These are phyloP conservation scores for Ustanciosporium gigantosporum DNA, from an alignment of 1,284 basidiomycete genomes.

Conservation along the genomic window DNA sequence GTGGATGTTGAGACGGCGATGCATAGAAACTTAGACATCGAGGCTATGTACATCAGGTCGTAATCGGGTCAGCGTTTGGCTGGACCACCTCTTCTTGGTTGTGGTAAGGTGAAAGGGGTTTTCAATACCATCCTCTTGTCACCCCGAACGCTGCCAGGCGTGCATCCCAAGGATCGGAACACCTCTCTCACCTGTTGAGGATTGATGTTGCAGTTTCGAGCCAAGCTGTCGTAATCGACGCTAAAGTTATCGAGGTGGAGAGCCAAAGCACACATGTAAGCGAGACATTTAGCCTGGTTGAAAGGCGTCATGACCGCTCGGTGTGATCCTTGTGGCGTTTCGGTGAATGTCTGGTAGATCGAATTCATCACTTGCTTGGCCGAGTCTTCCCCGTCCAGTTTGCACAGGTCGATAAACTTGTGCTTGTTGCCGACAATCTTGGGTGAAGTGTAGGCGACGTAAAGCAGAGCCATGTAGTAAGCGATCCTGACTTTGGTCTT, in stretches of 20 bases:
- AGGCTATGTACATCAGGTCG: too few species aligned
- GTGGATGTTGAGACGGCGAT: too few species aligned
- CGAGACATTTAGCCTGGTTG: conserved; percentile 49
- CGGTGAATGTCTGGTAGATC: conserved; percentile 21
- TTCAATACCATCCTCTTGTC: conserved; percentile 46
- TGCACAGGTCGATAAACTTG: conserved; percentile 22
- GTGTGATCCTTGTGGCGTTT: conserved; percentile 20
- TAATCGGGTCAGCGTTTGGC: background rate
- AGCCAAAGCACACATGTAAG: conserved; percentile 49
- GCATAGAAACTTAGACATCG: too few species aligned
- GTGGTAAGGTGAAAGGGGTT: conserved; percentile 36
- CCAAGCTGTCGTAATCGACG: conserved; percentile 38
- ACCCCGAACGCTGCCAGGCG: conserved; percentile 24
- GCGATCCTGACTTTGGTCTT: conserved; percentile 35
- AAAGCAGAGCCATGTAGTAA: conserved; percentile 37
- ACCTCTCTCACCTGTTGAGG: conserved; percentile 35
- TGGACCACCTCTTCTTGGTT: conserved; percentile 34
- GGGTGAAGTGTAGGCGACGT: conserved; percentile 19
- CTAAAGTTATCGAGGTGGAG: conserved; percentile 56
- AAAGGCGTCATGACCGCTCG: conserved; percentile 38
- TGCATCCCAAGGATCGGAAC: conserved; percentile 43
- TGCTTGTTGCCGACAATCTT: conserved; percentile 24
- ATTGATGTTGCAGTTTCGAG: conserved; percentile 23
- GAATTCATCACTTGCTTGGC: conserved; percentile 29
- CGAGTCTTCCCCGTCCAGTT: conserved; percentile 31